These are phyloP conservation scores for Metarhizium robertsii DNA, from an alignment of 2,329 filamentous ascomycete species.

Conservation along the genomic window DNA sequence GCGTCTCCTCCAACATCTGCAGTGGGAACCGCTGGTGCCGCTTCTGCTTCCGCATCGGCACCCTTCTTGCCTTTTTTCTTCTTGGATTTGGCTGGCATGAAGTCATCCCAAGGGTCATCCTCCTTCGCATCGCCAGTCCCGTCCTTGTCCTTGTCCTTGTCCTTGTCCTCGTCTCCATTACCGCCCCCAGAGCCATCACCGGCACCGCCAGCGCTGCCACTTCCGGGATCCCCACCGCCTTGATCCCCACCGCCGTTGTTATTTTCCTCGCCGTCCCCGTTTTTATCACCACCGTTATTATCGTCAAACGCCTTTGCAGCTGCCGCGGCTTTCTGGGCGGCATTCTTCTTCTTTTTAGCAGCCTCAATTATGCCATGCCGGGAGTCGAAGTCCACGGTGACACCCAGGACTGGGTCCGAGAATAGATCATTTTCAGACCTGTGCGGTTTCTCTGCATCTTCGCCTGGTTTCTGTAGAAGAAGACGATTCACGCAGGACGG, in stretches of 20 bases:
- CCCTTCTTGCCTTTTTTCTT: conserved; percentile 28
- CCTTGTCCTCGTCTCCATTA: conserved; percentile 5
- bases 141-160: conserved; percentile 19
- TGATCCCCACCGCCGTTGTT: conserved; percentile 8
- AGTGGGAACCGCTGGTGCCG: conserved; percentile 17
- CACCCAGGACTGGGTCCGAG: conserved; percentile 12
- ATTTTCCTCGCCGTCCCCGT: conserved; percentile 2
- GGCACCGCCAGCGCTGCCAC: neutral
- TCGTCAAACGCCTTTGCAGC: conserved; percentile 8
- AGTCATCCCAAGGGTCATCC: conserved; percentile 23
- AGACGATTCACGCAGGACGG: neutral
- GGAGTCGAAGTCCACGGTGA: conserved; percentile 14
- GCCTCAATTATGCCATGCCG: conserved; percentile 9
- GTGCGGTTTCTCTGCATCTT: neutral
- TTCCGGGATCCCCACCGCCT: conserved; percentile 1
- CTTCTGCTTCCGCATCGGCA: conserved; percentile 16
- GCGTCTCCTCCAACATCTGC: conserved; percentile 35
- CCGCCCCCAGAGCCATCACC: conserved; percentile 3
- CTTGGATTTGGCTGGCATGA: conserved; percentile 23
- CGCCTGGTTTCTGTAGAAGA: neutral
- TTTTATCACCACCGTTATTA: conserved; percentile 4
- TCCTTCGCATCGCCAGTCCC: conserved; percentile 27
- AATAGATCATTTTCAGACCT: conserved; percentile 8
- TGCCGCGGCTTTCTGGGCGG: neutral
- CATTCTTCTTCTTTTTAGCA: conserved; percentile 13